Conservation (phyloP, 257 asterid genomes). For the Apocynum venetum region DNA sequence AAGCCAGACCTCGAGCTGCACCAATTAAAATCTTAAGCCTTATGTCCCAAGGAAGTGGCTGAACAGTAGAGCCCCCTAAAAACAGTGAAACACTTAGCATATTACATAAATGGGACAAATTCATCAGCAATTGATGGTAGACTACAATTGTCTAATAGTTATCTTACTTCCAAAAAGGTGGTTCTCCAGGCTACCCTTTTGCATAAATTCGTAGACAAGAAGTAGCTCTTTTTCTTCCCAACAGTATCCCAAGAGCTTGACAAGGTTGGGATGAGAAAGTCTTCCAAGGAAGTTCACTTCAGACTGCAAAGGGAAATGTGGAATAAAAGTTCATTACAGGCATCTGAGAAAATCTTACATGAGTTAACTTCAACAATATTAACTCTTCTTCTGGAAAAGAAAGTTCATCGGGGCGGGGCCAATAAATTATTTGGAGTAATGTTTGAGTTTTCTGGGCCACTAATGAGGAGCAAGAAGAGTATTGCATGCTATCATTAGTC, state of each 20-base stretch:
- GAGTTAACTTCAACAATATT: background rate
- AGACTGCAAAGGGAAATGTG: conserved; percentile 38
- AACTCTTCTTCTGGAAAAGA: background rate
- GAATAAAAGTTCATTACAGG: conserved; percentile 3
- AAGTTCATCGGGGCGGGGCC: background rate
- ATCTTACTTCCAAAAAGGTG: conserved; percentile 89
- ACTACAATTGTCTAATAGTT: background rate
- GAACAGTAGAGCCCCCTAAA: conserved; percentile 68
- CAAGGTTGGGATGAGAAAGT: conserved; percentile 79
- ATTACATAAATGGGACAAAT: background rate
- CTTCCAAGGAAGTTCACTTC: conserved; percentile 85
- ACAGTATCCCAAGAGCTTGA: conserved; percentile 77
- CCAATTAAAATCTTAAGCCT: conserved; percentile 58
- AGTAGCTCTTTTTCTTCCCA: conserved; percentile 75
- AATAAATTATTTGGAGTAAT: background rate
- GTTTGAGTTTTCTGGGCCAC: background rate
- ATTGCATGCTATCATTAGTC: background rate
- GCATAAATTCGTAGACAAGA: conserved; percentile 85
- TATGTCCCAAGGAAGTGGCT: conserved; percentile 70
- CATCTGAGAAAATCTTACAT: background rate
- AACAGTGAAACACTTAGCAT: conserved; percentile 2
- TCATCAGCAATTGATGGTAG: background rate
- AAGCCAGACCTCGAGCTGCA: conserved; percentile 73
- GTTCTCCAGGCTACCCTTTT: conserved; percentile 95
- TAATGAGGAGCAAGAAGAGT: background rate